Conservation (phyloP, 2,329 filamentous ascomycete species). For the Aspergillus piperis region DNA sequence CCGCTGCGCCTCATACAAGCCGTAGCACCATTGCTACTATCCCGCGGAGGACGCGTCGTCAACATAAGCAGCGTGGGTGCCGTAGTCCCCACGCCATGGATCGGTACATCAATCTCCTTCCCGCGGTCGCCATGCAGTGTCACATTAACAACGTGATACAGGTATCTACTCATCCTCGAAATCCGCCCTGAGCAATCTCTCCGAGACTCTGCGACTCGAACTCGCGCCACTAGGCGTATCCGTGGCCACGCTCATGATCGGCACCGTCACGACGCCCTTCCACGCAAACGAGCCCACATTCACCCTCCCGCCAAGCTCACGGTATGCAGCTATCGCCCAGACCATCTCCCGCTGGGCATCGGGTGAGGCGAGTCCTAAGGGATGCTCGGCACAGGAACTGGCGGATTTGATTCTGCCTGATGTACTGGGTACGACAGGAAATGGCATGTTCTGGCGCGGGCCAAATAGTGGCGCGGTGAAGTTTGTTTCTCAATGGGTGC, state of each 20-base stretch:
- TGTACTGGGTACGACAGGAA: conserved; percentile 10
- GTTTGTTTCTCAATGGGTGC: conserved; percentile 12
- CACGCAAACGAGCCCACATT: conserved; percentile 10
- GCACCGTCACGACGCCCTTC: conserved; percentile 25
- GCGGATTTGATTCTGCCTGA: conserved; percentile 11
- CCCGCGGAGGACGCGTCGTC: conserved; percentile 32
- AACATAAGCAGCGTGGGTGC: conserved; percentile 16
- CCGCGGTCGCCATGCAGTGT: too few species aligned
- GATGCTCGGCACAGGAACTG: conserved; percentile 13
- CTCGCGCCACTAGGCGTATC: conserved; percentile 32
- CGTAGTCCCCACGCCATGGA: conserved; percentile 40
- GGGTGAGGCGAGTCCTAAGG: conserved; percentile 11
- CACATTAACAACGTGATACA: conserved; percentile 20
- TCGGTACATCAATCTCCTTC: conserved; percentile 20
- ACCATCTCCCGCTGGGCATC: conserved; percentile 15
- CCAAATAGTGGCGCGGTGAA: conserved; percentile 2
- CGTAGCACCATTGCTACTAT: conserved; percentile 29
- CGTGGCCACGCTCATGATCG: conserved; percentile 33
- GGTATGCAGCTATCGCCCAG: conserved; percentile 12
- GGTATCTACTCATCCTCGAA: conserved; percentile 38
- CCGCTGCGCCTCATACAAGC: conserved; percentile 29
- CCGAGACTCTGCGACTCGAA: conserved; percentile 36
- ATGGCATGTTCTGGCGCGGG: conserved; percentile 14
- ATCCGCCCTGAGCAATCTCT: conserved; percentile 29
- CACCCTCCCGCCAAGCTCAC: conserved; percentile 5